phyloP scores from a whole-genome alignment of 768 basidiomycete species.

The Suillus placidus region DNA sequence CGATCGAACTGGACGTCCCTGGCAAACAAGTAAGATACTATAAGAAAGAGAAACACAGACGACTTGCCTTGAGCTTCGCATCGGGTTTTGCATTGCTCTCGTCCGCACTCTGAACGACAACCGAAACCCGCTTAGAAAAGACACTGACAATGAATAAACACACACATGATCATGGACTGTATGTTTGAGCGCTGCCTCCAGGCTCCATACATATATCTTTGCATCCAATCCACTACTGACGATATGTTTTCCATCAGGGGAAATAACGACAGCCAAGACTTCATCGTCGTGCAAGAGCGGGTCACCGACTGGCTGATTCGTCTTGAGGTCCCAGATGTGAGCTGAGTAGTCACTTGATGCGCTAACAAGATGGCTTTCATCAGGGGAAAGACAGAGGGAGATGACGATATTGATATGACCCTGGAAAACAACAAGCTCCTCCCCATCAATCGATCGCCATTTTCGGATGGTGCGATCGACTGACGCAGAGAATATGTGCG shows the following conservation, averaged over 20 bases:
- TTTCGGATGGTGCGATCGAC: neutral
- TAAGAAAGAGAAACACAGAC: no score
- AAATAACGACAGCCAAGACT: constrained; percentile 75
- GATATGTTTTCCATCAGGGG: constrained; percentile 76
- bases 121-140: neutral
- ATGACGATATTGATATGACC: neutral
- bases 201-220: constrained; percentile 79
- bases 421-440: neutral
- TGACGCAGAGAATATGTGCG: neutral
- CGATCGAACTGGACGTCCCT: neutral
- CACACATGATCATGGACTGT: neutral
- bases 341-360: neutral
- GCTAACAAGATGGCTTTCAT: neutral
- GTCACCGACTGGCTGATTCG: constrained; percentile 21
- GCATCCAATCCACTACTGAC: constrained; percentile 82
- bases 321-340: constrained; percentile 1
- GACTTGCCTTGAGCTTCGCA: neutral
- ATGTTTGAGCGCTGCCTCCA: constrained; percentile 33
- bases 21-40: neutral
- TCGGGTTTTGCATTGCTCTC: neutral
- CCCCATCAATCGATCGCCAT: neutral
- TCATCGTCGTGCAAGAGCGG: constrained; percentile 78
- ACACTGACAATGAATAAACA: neutral
- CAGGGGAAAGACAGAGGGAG: neutral
- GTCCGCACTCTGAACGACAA: neutral